Base-by-base conservation (phyloP, 2,329 filamentous ascomycete species). In the Stachybotrys elegans region DNA sequence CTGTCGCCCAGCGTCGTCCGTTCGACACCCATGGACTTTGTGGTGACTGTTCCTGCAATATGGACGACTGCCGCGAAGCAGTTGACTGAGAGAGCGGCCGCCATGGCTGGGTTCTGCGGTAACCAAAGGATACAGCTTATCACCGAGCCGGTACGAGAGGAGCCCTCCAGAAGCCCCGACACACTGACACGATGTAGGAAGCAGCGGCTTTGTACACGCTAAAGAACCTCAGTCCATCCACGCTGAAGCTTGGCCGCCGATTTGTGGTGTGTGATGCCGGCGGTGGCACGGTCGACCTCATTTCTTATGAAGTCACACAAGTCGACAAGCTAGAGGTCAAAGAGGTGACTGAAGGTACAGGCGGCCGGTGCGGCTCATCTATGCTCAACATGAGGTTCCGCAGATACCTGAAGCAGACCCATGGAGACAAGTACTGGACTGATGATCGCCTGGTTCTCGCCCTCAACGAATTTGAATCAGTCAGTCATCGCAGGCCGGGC, bases 1-100 rank as follows among this genome's bases (percentile, higher is more conserved):
- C 55, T 79, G 2, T 70, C 70, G 3, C 55, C 58, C 1, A 61
- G 61, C 2, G 63, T 73, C 17, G 58, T 76, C 5, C 58, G 60
- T 4, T 67, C 60, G 16, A 76, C 64, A 0, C 65, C 70, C 0
- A 66, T 77, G 48, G 69, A 79, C 43, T 78, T 78, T 44, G 68
- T 80, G 36, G 60, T 81, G 17, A 79, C 78, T 0, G 76, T 81
- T 1, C 78, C 78, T 1, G 76, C 77, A 5, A 75, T 81, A 7
- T 81, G 78, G 78, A 75, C 71, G 29, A 75, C 78, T 36, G 62
- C 63, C 5, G 75, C 76, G 22, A 79, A 76, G 42, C 65, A 75
- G 34, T 68, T 68, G 27, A 80, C 75, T 9, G 63, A 67, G 45
- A 53, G 62, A 22, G 64, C 64, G 2, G 64, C 64, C 21, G 62